These are phyloP conservation scores for Cyclotella distinguenda DNA, from an alignment of 108 stramenopile species.

Conservation along the genomic window DNA sequence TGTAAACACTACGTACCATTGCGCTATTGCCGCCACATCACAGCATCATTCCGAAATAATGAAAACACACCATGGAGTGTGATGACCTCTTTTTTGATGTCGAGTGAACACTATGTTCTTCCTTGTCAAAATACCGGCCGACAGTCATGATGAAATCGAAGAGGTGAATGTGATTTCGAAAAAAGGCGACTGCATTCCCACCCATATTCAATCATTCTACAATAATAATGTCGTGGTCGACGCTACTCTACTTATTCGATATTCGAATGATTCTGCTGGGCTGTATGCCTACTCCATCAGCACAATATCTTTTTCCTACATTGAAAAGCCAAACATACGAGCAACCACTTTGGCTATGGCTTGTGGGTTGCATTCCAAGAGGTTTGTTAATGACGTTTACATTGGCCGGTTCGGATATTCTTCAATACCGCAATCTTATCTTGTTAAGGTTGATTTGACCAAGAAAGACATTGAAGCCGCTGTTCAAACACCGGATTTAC, in stretches of 20 bases:
- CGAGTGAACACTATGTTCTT: background rate
- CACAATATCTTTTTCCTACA: background rate
- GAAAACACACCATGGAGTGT: no score
- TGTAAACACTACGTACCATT: no score
- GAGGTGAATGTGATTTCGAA: background rate
- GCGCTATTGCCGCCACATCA: background rate
- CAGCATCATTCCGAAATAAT: background rate
- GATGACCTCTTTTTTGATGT: no score
- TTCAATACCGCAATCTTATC: background rate
- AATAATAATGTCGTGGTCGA: constrained; percentile 8
- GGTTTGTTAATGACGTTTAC: constrained; percentile 61
- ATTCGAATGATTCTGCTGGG: background rate
- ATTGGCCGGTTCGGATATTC: constrained; percentile 48
- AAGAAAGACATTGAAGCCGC: constrained; percentile 18
- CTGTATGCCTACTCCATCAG: constrained; percentile 28
- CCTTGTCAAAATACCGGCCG: background rate
- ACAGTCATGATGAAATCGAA: background rate
- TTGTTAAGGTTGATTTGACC: constrained; percentile 23
- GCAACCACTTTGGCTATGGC: constrained; percentile 85
- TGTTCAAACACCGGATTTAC: constrained; percentile 59
- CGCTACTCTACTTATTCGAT: constrained; percentile 15
- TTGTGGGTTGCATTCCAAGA: constrained; percentile 60
- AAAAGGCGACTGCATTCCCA: constrained; percentile 21
- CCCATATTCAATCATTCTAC: constrained; percentile 11
- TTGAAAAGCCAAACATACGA: constrained; percentile 52